These are phyloP conservation scores for Hygrocybe coccinea DNA, from an alignment of 768 basidiomycete species.

Conservation along the genomic window DNA sequence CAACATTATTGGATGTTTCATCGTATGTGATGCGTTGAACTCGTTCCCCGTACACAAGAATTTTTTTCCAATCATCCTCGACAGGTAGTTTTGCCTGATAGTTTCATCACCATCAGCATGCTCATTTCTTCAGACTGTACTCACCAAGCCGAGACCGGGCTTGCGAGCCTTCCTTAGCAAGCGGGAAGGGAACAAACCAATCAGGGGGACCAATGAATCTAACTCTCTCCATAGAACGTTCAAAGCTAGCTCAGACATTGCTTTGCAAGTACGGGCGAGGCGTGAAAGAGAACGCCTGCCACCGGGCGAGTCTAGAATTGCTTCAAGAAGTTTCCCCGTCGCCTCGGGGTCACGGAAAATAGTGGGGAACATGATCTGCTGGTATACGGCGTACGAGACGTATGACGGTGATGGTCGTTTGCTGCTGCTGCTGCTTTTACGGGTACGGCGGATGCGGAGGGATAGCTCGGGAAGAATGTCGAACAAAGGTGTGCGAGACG, in stretches of 20 bases:
- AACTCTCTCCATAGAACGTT: constrained; percentile 73
- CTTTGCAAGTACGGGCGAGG: constrained; percentile 69
- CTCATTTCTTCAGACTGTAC: constrained; percentile 22
- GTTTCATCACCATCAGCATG: constrained; percentile 1
- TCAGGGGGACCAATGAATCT: constrained; percentile 66
- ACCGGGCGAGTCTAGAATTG: constrained; percentile 50
- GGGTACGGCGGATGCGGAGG: constrained; percentile 32
- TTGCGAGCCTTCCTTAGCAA: constrained; percentile 65
- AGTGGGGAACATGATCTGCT: constrained; percentile 46
- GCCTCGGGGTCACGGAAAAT: constrained; percentile 63
- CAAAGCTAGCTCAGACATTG: constrained; percentile 68
- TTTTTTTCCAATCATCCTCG: constrained; percentile 62
- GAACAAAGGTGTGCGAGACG: constrained; percentile 36
- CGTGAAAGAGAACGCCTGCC: constrained; percentile 66
- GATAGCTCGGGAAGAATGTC: constrained; percentile 31
- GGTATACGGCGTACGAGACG: constrained; percentile 41
- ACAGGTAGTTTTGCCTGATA: constrained; percentile 54
- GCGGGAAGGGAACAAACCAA: constrained; percentile 64
- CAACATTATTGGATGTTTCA: constrained; percentile 59
- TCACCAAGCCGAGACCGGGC: constrained; percentile 73
- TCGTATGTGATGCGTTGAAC: constrained; percentile 67
- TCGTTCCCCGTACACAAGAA: constrained; percentile 63
- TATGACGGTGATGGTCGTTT: constrained; percentile 28
- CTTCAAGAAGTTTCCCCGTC: constrained; percentile 45
- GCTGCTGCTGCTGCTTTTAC: constrained; percentile 21